Base-by-base conservation (phyloP, 2,329 filamentous ascomycete species). In the Cadophora luteo-olivacea region DNA sequence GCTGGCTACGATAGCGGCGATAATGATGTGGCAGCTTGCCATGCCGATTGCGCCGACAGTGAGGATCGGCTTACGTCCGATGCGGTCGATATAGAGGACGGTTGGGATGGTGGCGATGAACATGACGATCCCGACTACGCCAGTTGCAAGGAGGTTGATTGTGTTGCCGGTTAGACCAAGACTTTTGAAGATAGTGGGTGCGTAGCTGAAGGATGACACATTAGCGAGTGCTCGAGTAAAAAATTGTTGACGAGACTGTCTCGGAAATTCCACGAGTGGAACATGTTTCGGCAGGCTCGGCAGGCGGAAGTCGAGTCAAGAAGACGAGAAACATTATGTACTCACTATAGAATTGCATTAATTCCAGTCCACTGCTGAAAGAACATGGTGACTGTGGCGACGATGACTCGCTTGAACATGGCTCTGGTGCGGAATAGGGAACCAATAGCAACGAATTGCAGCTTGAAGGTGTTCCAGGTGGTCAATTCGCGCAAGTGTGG, bases 91-190 rank as follows among this genome's bases (percentile, higher is more conserved):
- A 77, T 85, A 91, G 4, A 91, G 80, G 1, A 92, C 88, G 0
- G 89, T 85, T 0, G 89, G 89, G 36, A 92, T 86, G 0, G 90
- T 92, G 25, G 86, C 85, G 69, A 92, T 71, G 73, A 91, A 90
- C 86, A 91, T 90, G 70, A 87, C 86, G 51, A 92, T 89, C 2
- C 90, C 90, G 4, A 91, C 89, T 0, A 92, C 90, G 2, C 90
- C 91, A 0, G 90, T 92, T 0, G 90, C 90, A 1, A 92, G 81
- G 0, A 92, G 83, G 0, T 86, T 88, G 0, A 79, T 80, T 0
- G 84, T 82, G 68, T 82, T 85, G 1, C 76, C 76, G 0, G 78
- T 79, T 19, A 85, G 75, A 4, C 84, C 83, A 0, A 86, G 74
- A 61, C 58, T 61, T 1, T 77, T 72, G 75, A 86, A 86, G 55